These are phyloP conservation scores for Triangularia setosa DNA, from an alignment of 2,329 filamentous ascomycete species.

Conservation along the genomic window DNA sequence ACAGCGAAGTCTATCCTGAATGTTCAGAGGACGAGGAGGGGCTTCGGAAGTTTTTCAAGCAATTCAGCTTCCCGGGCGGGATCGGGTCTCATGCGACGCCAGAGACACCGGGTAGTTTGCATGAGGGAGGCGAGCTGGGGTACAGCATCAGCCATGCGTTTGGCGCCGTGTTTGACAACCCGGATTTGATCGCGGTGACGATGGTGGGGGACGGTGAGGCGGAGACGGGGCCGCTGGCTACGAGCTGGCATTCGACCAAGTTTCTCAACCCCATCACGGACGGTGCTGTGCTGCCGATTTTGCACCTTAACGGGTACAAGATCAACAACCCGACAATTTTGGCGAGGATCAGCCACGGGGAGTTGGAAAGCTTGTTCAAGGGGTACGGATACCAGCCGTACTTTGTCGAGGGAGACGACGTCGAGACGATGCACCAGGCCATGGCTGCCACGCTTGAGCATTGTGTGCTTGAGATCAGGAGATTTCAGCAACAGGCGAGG, in stretches of 20 bases:
- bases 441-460: slow-evolving; percentile 75
- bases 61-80: slow-evolving; percentile 77
- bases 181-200: slow-evolving; percentile 68
- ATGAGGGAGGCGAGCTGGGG: slow-evolving; percentile 78
- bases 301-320: slow-evolving; percentile 81
- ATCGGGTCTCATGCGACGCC: slow-evolving; percentile 75
- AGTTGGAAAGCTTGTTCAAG: slow-evolving; percentile 64
- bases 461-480: slow-evolving; percentile 65
- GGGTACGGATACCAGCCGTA: slow-evolving; percentile 79
- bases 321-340: slow-evolving; percentile 77
- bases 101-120: slow-evolving; percentile 71
- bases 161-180: slow-evolving; percentile 71
- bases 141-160: slow-evolving; percentile 78
- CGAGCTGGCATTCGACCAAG: slow-evolving; percentile 78
- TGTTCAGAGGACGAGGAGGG: slow-evolving; percentile 66
- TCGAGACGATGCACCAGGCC: slow-evolving; percentile 73
- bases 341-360: slow-evolving; percentile 68
- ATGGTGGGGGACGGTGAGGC: slow-evolving; percentile 79
- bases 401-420: slow-evolving; percentile 72
- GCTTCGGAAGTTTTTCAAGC: slow-evolving; percentile 73
- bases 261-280: slow-evolving; percentile 77
- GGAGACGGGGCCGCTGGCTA: slow-evolving; percentile 76
- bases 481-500: slow-evolving; percentile 67
- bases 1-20: slow-evolving; percentile 72
- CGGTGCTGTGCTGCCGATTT: slow-evolving; percentile 71